A percentile compares a stretch with the other conserved stretches of the same genome.
Conservation (phyloP, 2,329 filamentous ascomycete genomes). For the Diplodia seriata region DNA sequence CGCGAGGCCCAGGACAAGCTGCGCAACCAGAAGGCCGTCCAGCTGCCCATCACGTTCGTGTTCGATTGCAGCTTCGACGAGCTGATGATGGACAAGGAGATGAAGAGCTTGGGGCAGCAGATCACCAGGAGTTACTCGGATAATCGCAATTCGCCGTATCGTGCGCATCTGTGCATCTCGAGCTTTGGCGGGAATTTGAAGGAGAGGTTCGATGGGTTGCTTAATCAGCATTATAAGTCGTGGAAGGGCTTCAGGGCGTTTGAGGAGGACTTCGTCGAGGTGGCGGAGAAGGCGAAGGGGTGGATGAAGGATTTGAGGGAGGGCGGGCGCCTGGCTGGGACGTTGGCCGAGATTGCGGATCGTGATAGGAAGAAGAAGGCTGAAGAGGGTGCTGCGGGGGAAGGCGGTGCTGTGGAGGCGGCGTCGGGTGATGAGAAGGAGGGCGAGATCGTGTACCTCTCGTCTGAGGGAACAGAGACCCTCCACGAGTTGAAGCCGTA, state of each 20-base stretch:
- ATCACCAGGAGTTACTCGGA: constrained; percentile 89
- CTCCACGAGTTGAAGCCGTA: constrained; percentile 84
- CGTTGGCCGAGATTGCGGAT: constrained; percentile 54
- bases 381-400: not conserved
- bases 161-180: constrained; percentile 76
- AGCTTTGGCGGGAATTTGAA: constrained; percentile 78
- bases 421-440: constrained; percentile 38
- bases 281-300: constrained; percentile 68
- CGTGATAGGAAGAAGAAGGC: not conserved
- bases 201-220: constrained; percentile 77
- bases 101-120: constrained; percentile 81
- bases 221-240: constrained; percentile 72
- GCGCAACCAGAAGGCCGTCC: constrained; percentile 51
- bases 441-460: constrained; percentile 81
- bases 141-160: constrained; percentile 73
- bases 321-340: constrained; percentile 66
- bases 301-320: constrained; percentile 67
- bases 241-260: constrained; percentile 83
- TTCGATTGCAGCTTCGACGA: constrained; percentile 93
- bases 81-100: constrained; percentile 86
- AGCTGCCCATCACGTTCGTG: constrained; percentile 79
- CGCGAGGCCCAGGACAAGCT: constrained; percentile 35
- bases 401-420: constrained; percentile 35
- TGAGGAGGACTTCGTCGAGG: constrained; percentile 75
- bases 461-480: constrained; percentile 87